Conservation (phyloP, 345 rosid species). For the Ricinus communis region DNA sequence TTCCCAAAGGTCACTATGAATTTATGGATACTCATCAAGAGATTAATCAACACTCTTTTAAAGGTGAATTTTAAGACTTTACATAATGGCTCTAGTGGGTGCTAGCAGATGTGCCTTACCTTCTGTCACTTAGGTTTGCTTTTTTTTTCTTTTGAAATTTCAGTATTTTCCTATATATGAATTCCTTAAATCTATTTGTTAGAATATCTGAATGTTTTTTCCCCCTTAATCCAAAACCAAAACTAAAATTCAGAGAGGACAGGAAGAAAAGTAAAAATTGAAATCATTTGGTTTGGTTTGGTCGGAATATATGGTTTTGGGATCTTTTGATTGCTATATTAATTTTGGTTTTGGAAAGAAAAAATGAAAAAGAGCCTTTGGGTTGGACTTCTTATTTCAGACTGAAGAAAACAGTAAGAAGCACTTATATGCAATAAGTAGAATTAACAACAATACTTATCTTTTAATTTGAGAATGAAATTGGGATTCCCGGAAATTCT, state of each 20-base stretch:
- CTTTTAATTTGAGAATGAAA: not conserved
- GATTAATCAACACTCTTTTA: not conserved
- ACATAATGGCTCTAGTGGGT: not conserved
- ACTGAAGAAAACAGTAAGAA: not conserved
- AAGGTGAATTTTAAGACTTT: not conserved
- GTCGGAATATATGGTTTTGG: too few species aligned
- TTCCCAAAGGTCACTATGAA: not conserved
- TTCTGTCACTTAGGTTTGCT: not conserved
- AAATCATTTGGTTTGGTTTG: not conserved
- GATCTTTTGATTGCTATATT: not conserved
- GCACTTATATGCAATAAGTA: too few species aligned
- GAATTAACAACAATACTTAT: too few species aligned
- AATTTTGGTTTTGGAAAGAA: not conserved
- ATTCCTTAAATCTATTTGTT: not conserved
- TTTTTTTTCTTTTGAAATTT: not conserved
- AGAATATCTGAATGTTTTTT: not conserved
- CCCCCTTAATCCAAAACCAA: too few species aligned
- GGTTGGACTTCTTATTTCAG: not conserved
- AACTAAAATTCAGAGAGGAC: too few species aligned
- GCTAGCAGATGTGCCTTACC: not conserved
- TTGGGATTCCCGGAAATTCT: not conserved
- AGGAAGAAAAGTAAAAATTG: too few species aligned
- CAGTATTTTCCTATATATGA: not conserved
- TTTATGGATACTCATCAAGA: not conserved
- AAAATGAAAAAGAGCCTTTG: not conserved